Evolutionary conservation across 2,329 filamentous ascomycete species (phyloP), one percentile per base, ranked within the genome.

Genomic region (Pseudonectria buxi): DNA sequence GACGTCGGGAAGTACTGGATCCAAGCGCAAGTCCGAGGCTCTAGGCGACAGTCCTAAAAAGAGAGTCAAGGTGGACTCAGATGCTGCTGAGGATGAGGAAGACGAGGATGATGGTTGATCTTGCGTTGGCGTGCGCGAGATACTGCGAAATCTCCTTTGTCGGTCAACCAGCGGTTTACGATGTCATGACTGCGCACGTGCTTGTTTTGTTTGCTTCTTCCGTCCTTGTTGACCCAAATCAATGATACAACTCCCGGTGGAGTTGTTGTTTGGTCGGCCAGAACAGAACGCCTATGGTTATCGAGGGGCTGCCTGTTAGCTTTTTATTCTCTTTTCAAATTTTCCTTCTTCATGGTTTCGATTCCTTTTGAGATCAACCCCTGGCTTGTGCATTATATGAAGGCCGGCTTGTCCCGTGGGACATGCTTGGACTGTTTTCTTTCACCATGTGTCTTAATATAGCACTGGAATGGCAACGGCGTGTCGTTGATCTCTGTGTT

Each of bases 11-110:
- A 41, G 50, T 33, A 50, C 67, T 9, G 72, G 72, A 36, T 69
- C 66, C 24, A 82, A 82, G 62, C 69, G 78, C 50, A 81, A 81
- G 58, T 76, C 76, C 6, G 72, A 76, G 39, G 62, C 64, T 22
- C 63, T 63, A 36, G 63, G 62, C 12, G 58, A 56, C 14, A 63
- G 63, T 24, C 63, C 72, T 22, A 72, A 67, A 50, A 82, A 81
- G 59, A 77, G 72, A 61, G 65, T 71, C 44, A 72, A 68, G 48
- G 66, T 78, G 30, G 75, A 79, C 36, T 46, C 47, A 33, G 54
- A 56, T 37, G 59, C 51, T 37, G 53, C 54, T 32, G 54, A 58
- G 30, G 55, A 58, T 18, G 63, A 66, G 10, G 65, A 65, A n/a
- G 65, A 67, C 26, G 65, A 68, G 24, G 65, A 65, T 28, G 63